Base-by-base conservation (phyloP, 169 alveolate species). In the Plasmodium vivax region DNA sequence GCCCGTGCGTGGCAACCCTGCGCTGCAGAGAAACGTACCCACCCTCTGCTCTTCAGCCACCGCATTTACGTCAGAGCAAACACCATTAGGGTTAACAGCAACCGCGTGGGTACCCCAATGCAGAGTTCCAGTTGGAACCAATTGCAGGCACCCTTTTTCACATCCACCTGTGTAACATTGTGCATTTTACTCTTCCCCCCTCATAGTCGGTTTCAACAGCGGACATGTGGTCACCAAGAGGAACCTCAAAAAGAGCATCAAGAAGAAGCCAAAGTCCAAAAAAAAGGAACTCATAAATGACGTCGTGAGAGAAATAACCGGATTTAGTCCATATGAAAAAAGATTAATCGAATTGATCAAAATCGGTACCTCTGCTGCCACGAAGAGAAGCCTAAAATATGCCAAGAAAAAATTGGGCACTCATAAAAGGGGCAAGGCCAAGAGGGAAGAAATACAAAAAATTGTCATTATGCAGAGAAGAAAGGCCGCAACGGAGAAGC, bases 361-460 rank as follows among this genome's bases (percentile, higher is more conserved):
- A 97, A 97, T 99, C 94, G 99, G 99, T 74, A 97, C 99, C 72
- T 98, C 99, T n/a, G 97, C 99, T 92, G 98, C 99, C 68, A 97
- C 97, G 93, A 99, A 99, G 98, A 98, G 99, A 85, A 99, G 99
- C 38, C 97, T 98, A 92, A 99, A 98, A 98, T 96, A 99, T 92
- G 99, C 99, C 83, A 99, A 99, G 98, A 98, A 98, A 96, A 98
- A 99, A 95, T 98, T 99, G 96, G 99, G 99, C 41, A 99, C 99
- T 71, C 99, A 99, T 96, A 97, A 98, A 96, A 98, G 99, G 95
- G 99, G 99, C 75, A 98, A 98, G 97, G 98, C 97, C 83, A 99
- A 99, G 98, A 97, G 99, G 94, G 99, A 97, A 83, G 99, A 98
- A 95, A 95, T 99, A 87, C 97, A 96, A 84, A 97, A 96, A 75